Percentiles rank a stretch among this genome's conserved stretches.
Conservation (phyloP, 345 rosid species). For the Trapa bicornis region DNA sequence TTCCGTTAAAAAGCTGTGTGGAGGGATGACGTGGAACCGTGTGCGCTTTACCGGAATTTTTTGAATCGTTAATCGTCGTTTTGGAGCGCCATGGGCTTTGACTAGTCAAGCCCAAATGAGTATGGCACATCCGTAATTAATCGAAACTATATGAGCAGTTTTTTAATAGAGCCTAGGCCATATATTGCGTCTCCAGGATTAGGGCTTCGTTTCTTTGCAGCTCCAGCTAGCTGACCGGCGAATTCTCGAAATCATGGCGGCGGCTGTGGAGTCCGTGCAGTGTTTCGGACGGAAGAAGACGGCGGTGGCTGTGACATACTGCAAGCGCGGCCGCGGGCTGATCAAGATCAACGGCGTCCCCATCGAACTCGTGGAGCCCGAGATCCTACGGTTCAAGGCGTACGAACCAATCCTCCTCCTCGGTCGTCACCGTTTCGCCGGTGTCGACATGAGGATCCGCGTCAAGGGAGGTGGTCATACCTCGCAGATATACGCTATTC, state of each 20-base stretch:
- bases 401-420: slow-evolving; percentile 64
- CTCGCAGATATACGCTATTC: slow-evolving; percentile 77
- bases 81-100: neutral
- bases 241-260: slow-evolving; percentile 9
- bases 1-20: neutral
- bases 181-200: neutral
- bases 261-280: slow-evolving; percentile 39
- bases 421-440: slow-evolving; percentile 66
- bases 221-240: neutral
- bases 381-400: slow-evolving; percentile 71
- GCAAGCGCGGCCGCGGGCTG: slow-evolving; percentile 64
- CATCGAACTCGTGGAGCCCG: slow-evolving; percentile 63
- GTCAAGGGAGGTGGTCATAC: slow-evolving; percentile 67
- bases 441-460: slow-evolving; percentile 64
- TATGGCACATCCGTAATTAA: too few species aligned
- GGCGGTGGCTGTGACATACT: slow-evolving; percentile 67
- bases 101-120: neutral
- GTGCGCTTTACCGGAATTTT: too few species aligned
- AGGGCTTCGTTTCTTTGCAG: neutral
- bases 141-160: neutral
- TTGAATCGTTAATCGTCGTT: too few species aligned
- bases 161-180: neutral
- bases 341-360: slow-evolving; percentile 78
- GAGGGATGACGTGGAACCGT: neutral
- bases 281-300: slow-evolving; percentile 84